Evolutionary conservation across 768 basidiomycete genomes (phyloP).

Genomic region (Tricholomella constricta): DNA sequence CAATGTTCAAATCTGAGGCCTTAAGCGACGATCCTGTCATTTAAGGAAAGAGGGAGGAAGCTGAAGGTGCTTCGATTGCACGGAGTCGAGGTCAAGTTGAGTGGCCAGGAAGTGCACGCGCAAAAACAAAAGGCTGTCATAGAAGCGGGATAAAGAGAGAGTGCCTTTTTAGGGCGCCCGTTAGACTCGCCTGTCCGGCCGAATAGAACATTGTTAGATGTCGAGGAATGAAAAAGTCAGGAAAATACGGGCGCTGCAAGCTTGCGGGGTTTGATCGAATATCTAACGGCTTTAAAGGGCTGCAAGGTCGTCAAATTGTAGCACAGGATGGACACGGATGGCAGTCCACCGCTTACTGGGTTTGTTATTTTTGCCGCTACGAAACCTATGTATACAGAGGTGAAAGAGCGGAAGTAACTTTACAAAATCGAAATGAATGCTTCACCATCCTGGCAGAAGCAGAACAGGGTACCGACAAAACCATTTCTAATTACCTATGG

Average conservation of each 20-base stretch:
- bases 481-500: constrained; percentile 30
- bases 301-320: no score
- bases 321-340: no score
- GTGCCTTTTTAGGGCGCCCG: background rate
- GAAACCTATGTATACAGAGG: background rate
- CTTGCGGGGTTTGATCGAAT: no score
- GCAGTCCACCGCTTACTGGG: no score
- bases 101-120: no score
- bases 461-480: constrained; percentile 41
- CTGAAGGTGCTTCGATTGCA: no score
- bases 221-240: background rate
- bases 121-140: no score
- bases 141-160: background rate
- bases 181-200: background rate
- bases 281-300: no score
- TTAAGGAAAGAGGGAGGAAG: background rate
- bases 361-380: background rate
- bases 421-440: background rate
- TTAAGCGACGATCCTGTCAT: background rate
- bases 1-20: background rate
- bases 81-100: no score
- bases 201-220: background rate
- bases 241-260: background rate
- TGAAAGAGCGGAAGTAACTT: constrained; percentile 3
- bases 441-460: constrained; percentile 12